Conservation (phyloP, 2,329 filamentous ascomycete species). For the Fusarium dimerum region DNA sequence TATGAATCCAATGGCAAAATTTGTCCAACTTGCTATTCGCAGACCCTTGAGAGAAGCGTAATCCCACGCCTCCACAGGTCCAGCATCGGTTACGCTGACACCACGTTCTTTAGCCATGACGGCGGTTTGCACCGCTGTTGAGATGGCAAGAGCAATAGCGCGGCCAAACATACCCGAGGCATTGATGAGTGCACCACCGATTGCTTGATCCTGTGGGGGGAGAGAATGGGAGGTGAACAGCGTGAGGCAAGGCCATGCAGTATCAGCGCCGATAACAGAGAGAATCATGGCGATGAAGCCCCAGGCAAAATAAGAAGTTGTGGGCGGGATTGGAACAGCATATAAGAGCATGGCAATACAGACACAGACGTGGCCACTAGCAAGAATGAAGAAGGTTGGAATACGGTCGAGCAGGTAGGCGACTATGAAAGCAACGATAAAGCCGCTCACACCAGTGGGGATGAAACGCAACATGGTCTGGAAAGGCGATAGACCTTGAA, state of each 20-base stretch:
- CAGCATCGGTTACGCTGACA: conserved; percentile 45
- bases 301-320: conserved; percentile 67
- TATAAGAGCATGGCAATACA: conserved; percentile 61
- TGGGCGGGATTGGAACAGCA: conserved; percentile 60
- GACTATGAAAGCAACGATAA: conserved; percentile 57
- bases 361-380: conserved; percentile 58
- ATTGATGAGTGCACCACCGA: conserved; percentile 70
- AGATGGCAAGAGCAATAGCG: conserved; percentile 65
- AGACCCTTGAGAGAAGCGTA: conserved; percentile 48
- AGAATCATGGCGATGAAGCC: conserved; percentile 67
- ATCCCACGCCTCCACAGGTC: conserved; percentile 46
- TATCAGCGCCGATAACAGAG: conserved; percentile 66
- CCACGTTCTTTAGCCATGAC: conserved; percentile 54
- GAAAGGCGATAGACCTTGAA: conserved; percentile 60
- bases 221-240: conserved; percentile 66
- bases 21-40: conserved; percentile 53
- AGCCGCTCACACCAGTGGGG: conserved; percentile 62
- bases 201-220: conserved; percentile 63
- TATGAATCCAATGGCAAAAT: conserved; percentile 48
- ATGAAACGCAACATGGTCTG: conserved; percentile 70
- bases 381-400: conserved; percentile 58
- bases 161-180: conserved; percentile 65
- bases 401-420: conserved; percentile 59
- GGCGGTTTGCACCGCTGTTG: conserved; percentile 64
- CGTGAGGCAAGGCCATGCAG: conserved; percentile 64